Conservation (phyloP, 2,329 filamentous ascomycete genomes). For the Myriosclerotinia duriaeana region DNA sequence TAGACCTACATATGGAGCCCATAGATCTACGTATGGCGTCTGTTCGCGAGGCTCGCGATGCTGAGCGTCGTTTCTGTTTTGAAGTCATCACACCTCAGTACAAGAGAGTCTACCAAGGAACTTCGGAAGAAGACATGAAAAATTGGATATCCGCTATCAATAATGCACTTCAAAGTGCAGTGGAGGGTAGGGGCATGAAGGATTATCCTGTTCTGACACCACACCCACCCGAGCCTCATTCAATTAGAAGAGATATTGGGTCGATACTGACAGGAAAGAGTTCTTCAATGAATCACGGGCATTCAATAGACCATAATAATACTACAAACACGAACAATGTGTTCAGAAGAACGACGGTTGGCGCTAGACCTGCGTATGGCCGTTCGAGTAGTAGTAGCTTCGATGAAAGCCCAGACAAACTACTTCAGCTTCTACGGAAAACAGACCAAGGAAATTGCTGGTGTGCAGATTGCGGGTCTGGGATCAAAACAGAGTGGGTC, state of each 20-base stretch:
- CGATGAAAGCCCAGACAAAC: slow-evolving; percentile 80
- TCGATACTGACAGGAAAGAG: slow-evolving; percentile 92
- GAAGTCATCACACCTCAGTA: slow-evolving; percentile 97
- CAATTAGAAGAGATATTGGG: slow-evolving; percentile 80
- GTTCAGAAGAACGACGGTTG: slow-evolving; percentile 84
- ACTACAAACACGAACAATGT: slow-evolving; percentile 55
- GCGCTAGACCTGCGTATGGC: slow-evolving; percentile 73
- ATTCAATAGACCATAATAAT: slow-evolving; percentile 46
- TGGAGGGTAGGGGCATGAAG: slow-evolving; percentile 72
- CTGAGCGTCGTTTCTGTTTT: slow-evolving; percentile 94
- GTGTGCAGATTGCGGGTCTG: slow-evolving; percentile 92
- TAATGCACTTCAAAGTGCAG: slow-evolving; percentile 92
- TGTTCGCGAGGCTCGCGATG: slow-evolving; percentile 90
- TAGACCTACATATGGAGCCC: slow-evolving; percentile 96
- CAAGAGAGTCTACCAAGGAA: slow-evolving; percentile 95
- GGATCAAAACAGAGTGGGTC: slow-evolving; percentile 95
- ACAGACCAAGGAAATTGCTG: slow-evolving; percentile 89
- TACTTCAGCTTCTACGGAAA: slow-evolving; percentile 83
- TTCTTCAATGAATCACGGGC: slow-evolving; percentile 59
- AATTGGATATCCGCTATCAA: slow-evolving; percentile 97
- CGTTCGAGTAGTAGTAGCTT: slow-evolving; percentile 68
- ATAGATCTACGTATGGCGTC: slow-evolving; percentile 97
- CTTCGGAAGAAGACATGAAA: slow-evolving; percentile 96
- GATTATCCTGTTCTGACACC: slow-evolving; percentile 49
- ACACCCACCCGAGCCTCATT: slow-evolving; percentile 45